Evolutionary conservation across 164 flowering plant genomes (phyloP), one percentile per base, ranked within the genome.

Genomic region (Litsea cubeba): DNA sequence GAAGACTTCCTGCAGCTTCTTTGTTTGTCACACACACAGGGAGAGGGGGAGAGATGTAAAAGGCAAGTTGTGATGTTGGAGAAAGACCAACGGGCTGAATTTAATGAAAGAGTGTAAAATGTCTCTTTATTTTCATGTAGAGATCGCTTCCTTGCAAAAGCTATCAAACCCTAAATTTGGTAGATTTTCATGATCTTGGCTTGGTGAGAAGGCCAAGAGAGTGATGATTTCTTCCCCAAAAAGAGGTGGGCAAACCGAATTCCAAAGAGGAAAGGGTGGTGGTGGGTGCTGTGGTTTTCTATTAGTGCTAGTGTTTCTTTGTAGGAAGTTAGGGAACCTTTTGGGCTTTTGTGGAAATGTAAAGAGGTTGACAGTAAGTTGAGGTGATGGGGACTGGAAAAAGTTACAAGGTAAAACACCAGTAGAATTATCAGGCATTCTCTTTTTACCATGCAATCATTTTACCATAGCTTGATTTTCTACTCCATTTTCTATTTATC

Each of bases 331-430:
- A 73, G 69, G 68, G 69, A 57, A 69, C 57, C 62, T 18, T 51
- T 76, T 73, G 79, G 81, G 79, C 72, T 77, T 69, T 69, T 82
- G 72, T 72, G 80, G 76, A 71, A 78, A 76, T 76, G 68, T 72
- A 25, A 76, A 76, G 74, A 79, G 78, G 78, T 72, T 82, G 77
- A 69, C 74, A 77, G 82, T 57, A 77, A 25, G 69, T 25, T 26
- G 26, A 58, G 32, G 69, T 22, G 80, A 75, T 70, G 76, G 70
- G 65, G 77, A 75, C 80, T 72, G 75, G 64, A 70, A 46, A 79
- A 79, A 40, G 46, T 40, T 40, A 8, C 46, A 40, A 40, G 46
- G 11, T 40, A 40, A 40, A 40, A 40, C 46, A 40, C 8, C 46
- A 7, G 46, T 40, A 5, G 46, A 40, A 40, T 40, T 7, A 40